Evolutionary conservation across 352 stramenopile genomes (phyloP).

Genomic region (Phytophthora fragariaefolia): DNA sequence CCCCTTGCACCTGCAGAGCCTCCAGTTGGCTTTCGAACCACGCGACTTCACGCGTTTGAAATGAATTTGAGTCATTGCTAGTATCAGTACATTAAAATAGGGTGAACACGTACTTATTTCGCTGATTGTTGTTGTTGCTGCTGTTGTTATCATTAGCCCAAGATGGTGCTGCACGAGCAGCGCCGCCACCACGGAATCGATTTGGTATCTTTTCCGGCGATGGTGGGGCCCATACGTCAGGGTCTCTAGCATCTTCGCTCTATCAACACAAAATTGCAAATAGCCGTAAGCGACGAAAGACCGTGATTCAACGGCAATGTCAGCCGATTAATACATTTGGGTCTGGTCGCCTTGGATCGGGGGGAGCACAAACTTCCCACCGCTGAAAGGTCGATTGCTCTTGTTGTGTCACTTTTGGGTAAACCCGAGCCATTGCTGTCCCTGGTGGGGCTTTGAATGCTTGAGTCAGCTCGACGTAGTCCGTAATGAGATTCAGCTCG

Average conservation of each 20-base stretch:
- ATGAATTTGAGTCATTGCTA: background rate
- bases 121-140: constrained; percentile 41
- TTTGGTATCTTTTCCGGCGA: constrained; percentile 57
- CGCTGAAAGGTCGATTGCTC: constrained; percentile 38
- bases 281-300: background rate
- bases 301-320: background rate
- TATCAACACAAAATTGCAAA: constrained; percentile 17
- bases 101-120: constrained; percentile 19
- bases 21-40: constrained; percentile 35
- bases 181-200: constrained; percentile 32
- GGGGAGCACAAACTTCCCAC: constrained; percentile 63
- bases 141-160: constrained; percentile 67
- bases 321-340: constrained; percentile 20
- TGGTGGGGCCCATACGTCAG: constrained; percentile 77
- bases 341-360: constrained; percentile 26
- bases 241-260: constrained; percentile 47
- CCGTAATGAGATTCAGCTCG: constrained; percentile 74
- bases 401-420: constrained; percentile 32
- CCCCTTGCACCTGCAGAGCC: constrained; percentile 31
- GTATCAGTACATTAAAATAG: background rate
- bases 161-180: constrained; percentile 47
- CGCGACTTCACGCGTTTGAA: constrained; percentile 37
- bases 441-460: constrained; percentile 64
- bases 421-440: constrained; percentile 37
- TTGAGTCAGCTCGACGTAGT: constrained; percentile 81